These are phyloP conservation scores for Alectoria sarmentosa DNA, from an alignment of 495 filamentous ascomycete species.

Conservation along the genomic window DNA sequence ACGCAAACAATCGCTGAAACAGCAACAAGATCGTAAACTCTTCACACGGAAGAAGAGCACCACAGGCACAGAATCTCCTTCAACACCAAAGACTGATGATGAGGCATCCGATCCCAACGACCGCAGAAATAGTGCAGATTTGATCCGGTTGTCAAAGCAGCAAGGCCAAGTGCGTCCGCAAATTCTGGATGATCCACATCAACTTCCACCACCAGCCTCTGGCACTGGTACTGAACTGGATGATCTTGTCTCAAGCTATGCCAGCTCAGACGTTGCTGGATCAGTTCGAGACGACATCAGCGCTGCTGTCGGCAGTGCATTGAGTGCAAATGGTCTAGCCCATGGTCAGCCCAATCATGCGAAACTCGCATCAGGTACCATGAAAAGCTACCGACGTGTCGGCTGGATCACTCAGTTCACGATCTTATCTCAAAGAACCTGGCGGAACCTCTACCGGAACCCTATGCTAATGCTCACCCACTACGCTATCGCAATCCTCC, in stretches of 20 bases:
- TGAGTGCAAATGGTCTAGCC: constrained; percentile 60
- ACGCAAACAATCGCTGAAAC: constrained; percentile 66
- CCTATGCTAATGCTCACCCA: constrained; percentile 98
- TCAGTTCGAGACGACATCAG: constrained; percentile 77
- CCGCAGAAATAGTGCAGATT: constrained; percentile 52
- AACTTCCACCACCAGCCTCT: constrained; percentile 62
- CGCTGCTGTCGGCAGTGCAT: constrained; percentile 51
- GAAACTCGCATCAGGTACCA: constrained; percentile 37
- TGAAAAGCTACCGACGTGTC: constrained; percentile 77
- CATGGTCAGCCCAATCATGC: constrained; percentile 51
- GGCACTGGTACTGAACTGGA: constrained; percentile 72
- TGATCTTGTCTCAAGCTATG: constrained; percentile 65
- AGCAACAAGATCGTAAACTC: constrained; percentile 81
- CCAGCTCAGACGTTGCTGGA: constrained; percentile 67
- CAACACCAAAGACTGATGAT: constrained; percentile 58
- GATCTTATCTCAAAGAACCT: constrained; percentile 85
- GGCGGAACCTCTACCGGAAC: constrained; percentile 96
- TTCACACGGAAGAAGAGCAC: constrained; percentile 70
- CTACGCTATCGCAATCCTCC: constrained; percentile 94
- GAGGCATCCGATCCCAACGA: constrained; percentile 63
- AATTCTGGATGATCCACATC: constrained; percentile 64
- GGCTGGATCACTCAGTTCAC: constrained; percentile 73
- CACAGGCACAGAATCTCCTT: constrained; percentile 42
- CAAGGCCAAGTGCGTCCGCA: constrained; percentile 54
- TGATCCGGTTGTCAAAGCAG: constrained; percentile 63